Percentiles rank a stretch among this genome's conserved stretches.
phyloP scores from a whole-genome alignment of 177 flowering plant genomes.

The Vitis hybrid region DNA sequence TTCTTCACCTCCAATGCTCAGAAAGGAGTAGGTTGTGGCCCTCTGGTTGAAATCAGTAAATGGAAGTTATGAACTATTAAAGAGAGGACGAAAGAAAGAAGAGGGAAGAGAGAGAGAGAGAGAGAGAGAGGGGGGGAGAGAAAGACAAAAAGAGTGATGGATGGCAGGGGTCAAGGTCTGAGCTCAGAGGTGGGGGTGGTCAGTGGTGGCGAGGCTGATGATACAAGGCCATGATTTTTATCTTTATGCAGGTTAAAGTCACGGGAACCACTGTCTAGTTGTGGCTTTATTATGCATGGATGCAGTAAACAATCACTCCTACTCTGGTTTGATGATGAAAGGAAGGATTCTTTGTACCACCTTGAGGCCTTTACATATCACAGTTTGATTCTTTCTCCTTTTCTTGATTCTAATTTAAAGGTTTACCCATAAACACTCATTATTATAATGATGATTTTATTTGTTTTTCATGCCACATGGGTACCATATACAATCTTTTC shows the following conservation, averaged over 20 bases:
- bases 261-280: slow-evolving; percentile 27
- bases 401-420: too few species aligned
- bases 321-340: slow-evolving; percentile 26
- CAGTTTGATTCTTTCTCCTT: slow-evolving; percentile 1
- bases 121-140: slow-evolving; percentile 6
- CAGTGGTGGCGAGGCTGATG: slow-evolving; percentile 3
- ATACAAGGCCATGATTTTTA: slow-evolving; percentile 12
- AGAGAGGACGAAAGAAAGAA: neutral
- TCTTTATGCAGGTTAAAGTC: slow-evolving; percentile 29
- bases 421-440: too few species aligned
- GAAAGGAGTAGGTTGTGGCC: too few species aligned
- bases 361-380: neutral
- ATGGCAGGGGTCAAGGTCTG: neutral
- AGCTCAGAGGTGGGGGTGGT: neutral
- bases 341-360: slow-evolving; percentile 18
- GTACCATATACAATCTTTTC: too few species aligned
- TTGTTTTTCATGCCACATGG: too few species aligned
- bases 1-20: neutral
- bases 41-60: neutral
- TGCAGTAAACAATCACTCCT: slow-evolving; percentile 5
- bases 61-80: neutral
- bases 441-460: too few species aligned
- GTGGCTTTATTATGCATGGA: slow-evolving; percentile 7
- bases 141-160: slow-evolving; percentile 9
- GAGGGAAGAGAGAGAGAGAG: neutral